Percentiles rank a stretch among this genome's conserved stretches.
Conservation (phyloP, 345 rosid species). For the Sonneratia caseolaris region DNA sequence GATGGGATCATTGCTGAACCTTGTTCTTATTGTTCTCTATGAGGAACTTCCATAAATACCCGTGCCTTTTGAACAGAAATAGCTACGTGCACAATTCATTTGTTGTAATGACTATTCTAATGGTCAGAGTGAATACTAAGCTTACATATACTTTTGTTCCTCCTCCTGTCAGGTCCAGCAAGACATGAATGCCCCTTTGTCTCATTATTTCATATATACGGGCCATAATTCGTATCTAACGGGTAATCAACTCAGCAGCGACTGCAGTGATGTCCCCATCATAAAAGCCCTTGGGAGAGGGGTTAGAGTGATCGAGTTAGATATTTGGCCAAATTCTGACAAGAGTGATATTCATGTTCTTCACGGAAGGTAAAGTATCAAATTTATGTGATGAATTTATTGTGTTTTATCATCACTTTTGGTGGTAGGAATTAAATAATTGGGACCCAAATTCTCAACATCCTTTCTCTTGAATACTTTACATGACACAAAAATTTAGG, state of each 20-base stretch:
- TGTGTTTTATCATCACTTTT: not conserved
- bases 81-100: not conserved
- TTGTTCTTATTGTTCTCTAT: not conserved
- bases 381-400: not conserved
- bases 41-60: not conserved
- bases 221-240: conserved; percentile 87
- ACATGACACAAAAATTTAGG: not conserved
- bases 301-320: conserved; percentile 76
- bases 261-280: conserved; percentile 58
- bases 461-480: not conserved
- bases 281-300: conserved; percentile 45
- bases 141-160: not conserved
- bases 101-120: not conserved
- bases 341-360: conserved; percentile 48
- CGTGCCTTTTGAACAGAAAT: not conserved
- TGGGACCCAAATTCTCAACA: not conserved
- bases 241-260: conserved; percentile 64
- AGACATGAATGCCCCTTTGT: conserved; percentile 57
- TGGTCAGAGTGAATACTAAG: not conserved
- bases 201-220: conserved; percentile 71
- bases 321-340: conserved; percentile 63
- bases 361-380: conserved; percentile 56
- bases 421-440: not conserved
- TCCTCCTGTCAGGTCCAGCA: conserved; percentile 46
- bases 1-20: not conserved